Evolutionary conservation across 305 asterid genomes (phyloP), one percentile per base, ranked within the genome.

Genomic region (Fraxinus nigra): DNA sequence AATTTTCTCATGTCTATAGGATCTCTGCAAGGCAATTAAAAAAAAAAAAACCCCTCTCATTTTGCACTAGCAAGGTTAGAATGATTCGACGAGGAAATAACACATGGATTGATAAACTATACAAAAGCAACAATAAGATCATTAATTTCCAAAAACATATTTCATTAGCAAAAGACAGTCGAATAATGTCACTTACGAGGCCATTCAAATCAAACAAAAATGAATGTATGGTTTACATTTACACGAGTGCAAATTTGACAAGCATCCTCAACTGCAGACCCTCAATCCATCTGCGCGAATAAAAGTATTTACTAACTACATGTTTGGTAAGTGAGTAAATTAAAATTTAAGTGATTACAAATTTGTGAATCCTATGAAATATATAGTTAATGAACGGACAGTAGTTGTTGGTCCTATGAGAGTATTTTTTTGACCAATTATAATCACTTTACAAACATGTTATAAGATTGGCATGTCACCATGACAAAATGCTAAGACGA

Each of bases 1-100:
- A 20, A 69, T 48, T 82, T 86, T 84, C 28, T 86, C 87, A 16
- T 84, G 84, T 79, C 88, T 88, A 79, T 75, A 86, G 22, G 89
- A 65, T 78, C 84, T 86, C 90, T 88, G 86, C 81, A 80, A 34
- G 40, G 30, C n/a, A n/a, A n/a, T n/a, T n/a, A n/a, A n/a, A n/a
- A n/a, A n/a, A n/a, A n/a, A n/a, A n/a, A n/a, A n/a, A n/a, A n/a
- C n/a, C n/a, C n/a, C n/a, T n/a, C 35, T n/a, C 46, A 61, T 33
- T 35, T 65, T 76, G 81, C 77, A 30, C 5, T 34, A 77, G 61
- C 22, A 38, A 76, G 38, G 33, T 22, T 61, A 8, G 70, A 22
- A 7, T 61, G 32, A 61, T 22, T 5, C 65, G 24, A 54, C 9
- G 65, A 54, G 26, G 65, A 54, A 54, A 54, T 54, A 54, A 18